Conservation (phyloP, 805 yeast genomes). For the Starmerella sp. region DNA sequence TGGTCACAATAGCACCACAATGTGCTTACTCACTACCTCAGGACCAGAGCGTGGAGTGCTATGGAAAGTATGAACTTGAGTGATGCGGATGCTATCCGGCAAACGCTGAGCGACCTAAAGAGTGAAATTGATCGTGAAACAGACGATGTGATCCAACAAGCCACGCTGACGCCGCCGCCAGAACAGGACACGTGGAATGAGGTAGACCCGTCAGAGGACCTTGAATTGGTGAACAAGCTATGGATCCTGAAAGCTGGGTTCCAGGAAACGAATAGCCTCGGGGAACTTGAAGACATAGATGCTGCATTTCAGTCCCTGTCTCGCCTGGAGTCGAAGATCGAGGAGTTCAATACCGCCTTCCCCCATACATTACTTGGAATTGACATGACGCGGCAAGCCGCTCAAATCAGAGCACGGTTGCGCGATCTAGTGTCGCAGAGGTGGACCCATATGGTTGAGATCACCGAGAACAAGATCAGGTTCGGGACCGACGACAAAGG, state of each 20-base stretch:
- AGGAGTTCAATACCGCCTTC: neutral
- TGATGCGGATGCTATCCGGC: neutral
- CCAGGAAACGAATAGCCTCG: slow-evolving; percentile 5
- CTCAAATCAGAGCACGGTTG: neutral
- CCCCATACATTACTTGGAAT: slow-evolving; percentile 6
- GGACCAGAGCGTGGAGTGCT: neutral
- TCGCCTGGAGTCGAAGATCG: neutral
- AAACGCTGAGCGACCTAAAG: neutral
- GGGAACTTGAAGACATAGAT: neutral
- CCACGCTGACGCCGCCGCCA: neutral
- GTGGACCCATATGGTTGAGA: neutral
- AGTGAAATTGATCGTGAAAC: neutral
- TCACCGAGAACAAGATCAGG: neutral
- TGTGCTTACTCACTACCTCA: neutral
- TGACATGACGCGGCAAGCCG: slow-evolving; percentile 7
- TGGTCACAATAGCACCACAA: neutral
- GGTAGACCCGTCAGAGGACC: neutral
- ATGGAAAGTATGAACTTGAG: neutral
- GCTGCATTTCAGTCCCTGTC: slow-evolving; percentile 4
- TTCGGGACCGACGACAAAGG: neutral
- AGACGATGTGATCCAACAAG: neutral
- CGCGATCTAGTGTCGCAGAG: neutral
- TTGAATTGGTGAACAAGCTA: slow-evolving; percentile 1
- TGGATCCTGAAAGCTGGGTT: slow-evolving; percentile 9
- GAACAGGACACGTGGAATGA: neutral